A percentile compares a stretch with the other conserved stretches of the same genome.
Conservation (phyloP, 1,139 yeast genomes). For the Diutina ranongensis region DNA sequence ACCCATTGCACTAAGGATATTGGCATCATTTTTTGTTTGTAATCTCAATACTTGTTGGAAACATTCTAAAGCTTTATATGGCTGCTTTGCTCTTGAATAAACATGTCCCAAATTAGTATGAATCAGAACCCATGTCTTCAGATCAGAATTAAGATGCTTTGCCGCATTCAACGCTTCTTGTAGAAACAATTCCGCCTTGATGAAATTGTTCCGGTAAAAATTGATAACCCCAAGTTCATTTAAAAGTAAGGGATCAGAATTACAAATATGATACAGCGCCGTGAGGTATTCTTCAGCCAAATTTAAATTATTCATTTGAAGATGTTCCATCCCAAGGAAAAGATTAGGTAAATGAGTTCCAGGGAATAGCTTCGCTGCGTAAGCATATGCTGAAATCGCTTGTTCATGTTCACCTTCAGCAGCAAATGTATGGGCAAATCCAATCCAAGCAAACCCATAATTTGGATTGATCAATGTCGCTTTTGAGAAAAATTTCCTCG, state of each 20-base stretch:
- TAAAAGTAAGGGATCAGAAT: slow-evolving; percentile 72
- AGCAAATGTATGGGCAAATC: slow-evolving; percentile 96
- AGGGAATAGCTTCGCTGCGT: slow-evolving; percentile 87
- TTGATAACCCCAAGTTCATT: slow-evolving; percentile 89
- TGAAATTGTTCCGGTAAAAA: slow-evolving; percentile 63
- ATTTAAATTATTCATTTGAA: slow-evolving; percentile 72
- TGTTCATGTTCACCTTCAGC: slow-evolving; percentile 98
- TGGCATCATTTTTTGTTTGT: slow-evolving; percentile 58
- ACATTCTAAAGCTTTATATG: slow-evolving; percentile 57
- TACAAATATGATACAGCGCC: slow-evolving; percentile 68
- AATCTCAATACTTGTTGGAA: slow-evolving; percentile 67
- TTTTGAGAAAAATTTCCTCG: slow-evolving; percentile 78
- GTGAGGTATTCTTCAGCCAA: slow-evolving; percentile 79
- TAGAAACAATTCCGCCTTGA: slow-evolving; percentile 61
- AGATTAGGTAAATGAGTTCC: slow-evolving; percentile 89
- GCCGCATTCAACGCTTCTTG: slow-evolving; percentile 67
- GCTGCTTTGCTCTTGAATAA: slow-evolving; percentile 55
- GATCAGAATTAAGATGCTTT: slow-evolving; percentile 58
- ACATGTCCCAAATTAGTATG: slow-evolving; percentile 90
- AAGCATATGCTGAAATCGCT: slow-evolving; percentile 93
- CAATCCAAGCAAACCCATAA: slow-evolving; percentile 96
- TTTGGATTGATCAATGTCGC: slow-evolving; percentile 84
- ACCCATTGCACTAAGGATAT: slow-evolving; percentile 75
- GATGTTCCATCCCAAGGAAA: slow-evolving; percentile 92
- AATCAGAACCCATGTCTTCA: slow-evolving; percentile 78